Conservation (phyloP, 495 filamentous ascomycete species). For the Aspergillus sclerotiicarbonarius region DNA sequence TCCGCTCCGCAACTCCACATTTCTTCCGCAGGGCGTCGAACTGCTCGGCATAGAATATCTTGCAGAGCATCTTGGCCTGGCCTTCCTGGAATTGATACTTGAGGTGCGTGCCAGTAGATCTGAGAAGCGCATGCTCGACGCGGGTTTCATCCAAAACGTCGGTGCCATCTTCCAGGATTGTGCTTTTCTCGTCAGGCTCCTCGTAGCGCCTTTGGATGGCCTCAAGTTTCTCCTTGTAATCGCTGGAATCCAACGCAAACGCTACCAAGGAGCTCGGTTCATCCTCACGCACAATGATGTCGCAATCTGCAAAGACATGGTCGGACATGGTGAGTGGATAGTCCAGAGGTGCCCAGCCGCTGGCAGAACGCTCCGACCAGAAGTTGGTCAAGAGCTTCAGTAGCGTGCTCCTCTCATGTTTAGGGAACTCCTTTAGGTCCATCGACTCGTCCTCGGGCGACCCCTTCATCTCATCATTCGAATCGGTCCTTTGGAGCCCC, state of each 20-base stretch:
- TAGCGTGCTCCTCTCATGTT: slow-evolving; percentile 85
- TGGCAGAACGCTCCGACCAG: slow-evolving; percentile 96
- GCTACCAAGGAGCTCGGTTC: slow-evolving; percentile 96
- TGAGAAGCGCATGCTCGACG: slow-evolving; percentile 73
- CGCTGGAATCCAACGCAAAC: slow-evolving; percentile 79
- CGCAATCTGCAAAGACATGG: slow-evolving; percentile 96
- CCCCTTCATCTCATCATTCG: slow-evolving; percentile 62
- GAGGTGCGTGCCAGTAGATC: slow-evolving; percentile 82
- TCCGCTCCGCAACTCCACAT: slow-evolving; percentile 88
- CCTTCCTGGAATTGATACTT: slow-evolving; percentile 94
- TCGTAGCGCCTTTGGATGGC: slow-evolving; percentile 63
- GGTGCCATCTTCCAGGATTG: slow-evolving; percentile 20
- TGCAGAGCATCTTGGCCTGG: slow-evolving; percentile 90
- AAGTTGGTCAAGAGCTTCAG: slow-evolving; percentile 96
- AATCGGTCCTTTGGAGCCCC: slow-evolving; percentile 65
- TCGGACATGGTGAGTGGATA: slow-evolving; percentile 87
- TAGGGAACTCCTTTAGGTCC: slow-evolving; percentile 73
- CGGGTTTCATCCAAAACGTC: slow-evolving; percentile 51
- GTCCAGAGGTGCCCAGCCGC: slow-evolving; percentile 90
- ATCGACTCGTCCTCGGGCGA: slow-evolving; percentile 54
- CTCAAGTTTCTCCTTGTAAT: slow-evolving; percentile 78
- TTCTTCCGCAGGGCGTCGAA: slow-evolving; percentile 93
- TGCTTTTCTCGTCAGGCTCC: slow-evolving; percentile 30
- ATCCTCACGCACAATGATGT: slow-evolving; percentile 95
- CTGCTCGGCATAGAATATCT: slow-evolving; percentile 96